A percentile compares a stretch with the other conserved stretches of the same genome.
These are phyloP conservation scores for Chlamydomonas sp. DNA, from an alignment of 139 green algal species.

Conservation along the genomic window DNA sequence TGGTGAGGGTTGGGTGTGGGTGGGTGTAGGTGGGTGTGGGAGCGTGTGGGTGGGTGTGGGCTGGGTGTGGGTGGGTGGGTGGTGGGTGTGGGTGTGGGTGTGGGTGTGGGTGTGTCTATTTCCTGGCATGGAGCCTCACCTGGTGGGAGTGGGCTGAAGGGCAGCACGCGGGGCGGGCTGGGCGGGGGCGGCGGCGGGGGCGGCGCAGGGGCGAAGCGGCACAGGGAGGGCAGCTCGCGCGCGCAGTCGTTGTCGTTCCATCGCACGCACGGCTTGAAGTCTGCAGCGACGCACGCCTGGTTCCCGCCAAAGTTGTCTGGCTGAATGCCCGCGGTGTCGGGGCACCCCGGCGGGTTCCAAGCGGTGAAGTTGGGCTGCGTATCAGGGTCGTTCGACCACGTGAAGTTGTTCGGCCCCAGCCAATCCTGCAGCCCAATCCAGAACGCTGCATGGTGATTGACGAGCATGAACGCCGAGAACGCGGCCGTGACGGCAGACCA, in stretches of 20 bases:
- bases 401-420: background rate
- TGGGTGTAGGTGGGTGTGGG: too few species aligned
- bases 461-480: background rate
- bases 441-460: background rate
- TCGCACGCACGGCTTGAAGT: background rate
- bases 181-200: conserved; percentile 3
- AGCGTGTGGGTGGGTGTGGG: too few species aligned
- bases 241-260: background rate
- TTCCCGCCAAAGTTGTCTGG: conserved; percentile 2
- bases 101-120: too few species aligned
- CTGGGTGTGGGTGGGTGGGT: too few species aligned
- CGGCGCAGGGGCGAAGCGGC: background rate
- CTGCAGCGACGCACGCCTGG: conserved; percentile 1
- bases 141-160: background rate
- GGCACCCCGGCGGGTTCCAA: conserved; percentile 6
- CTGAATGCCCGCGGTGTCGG: background rate
- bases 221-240: background rate
- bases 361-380: background rate
- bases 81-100: too few species aligned
- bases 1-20: too few species aligned
- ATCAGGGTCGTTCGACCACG: background rate
- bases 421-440: background rate
- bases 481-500: background rate
- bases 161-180: background rate
- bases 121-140: background rate